A percentile compares a stretch with the other conserved stretches of the same genome.
Evolutionary conservation across 371 early-diverging fungal species (phyloP).

Genomic region (Gilbertella persicaria): DNA sequence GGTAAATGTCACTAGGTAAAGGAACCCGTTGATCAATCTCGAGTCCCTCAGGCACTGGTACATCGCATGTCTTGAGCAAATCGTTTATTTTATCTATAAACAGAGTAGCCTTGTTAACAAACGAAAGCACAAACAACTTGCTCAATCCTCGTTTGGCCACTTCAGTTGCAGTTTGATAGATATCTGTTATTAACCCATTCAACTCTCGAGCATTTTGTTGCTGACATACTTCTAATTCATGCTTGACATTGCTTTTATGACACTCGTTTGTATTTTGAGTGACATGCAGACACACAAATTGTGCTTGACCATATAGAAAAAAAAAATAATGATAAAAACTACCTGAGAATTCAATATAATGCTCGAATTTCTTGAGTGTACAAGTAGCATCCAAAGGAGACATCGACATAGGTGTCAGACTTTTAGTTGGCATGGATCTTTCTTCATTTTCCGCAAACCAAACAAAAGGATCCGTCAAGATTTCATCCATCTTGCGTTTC

Average conservation of each 20-base stretch:
- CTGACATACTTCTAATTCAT: not conserved
- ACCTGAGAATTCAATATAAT: conserved; percentile 8
- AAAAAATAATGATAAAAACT: conserved; percentile 15
- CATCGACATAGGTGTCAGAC: too few species aligned
- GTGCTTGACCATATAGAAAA: conserved; percentile 13
- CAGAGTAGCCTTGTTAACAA: not conserved
- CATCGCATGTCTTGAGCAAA: not conserved
- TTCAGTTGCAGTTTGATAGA: not conserved
- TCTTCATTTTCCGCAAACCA: not conserved
- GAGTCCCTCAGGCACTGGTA: not conserved
- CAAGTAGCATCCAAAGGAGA: too few species aligned
- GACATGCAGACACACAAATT: not conserved
- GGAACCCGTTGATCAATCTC: not conserved
- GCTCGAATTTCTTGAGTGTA: not conserved
- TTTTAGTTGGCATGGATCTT: too few species aligned
- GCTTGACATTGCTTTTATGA: not conserved
- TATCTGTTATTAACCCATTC: not conserved
- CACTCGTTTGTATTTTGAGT: not conserved
- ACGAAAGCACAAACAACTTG: not conserved
- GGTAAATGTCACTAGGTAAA: not conserved
- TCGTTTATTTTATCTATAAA: not conserved
- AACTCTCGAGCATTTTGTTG: not conserved
- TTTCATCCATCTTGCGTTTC: conserved; percentile 6
- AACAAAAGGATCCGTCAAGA: not conserved
- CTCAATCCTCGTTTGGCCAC: not conserved